phyloP scores from a whole-genome alignment of 164 flowering plant genomes.

The Protea cynaroides region DNA sequence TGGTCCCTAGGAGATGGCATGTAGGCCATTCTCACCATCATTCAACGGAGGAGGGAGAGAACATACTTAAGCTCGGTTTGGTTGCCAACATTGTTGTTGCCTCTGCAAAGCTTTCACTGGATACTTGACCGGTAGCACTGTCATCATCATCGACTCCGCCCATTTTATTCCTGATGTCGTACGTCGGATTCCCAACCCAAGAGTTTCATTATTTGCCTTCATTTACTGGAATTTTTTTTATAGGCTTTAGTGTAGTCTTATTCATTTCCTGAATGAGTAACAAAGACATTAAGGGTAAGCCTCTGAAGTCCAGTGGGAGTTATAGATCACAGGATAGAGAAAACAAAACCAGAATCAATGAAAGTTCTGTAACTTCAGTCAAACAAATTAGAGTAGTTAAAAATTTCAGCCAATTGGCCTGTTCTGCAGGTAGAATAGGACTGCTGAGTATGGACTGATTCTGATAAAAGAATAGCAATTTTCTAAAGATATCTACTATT shows the following conservation, averaged over 20 bases:
- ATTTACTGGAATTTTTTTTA: neutral
- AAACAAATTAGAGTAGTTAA: no score
- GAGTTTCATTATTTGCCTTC: neutral
- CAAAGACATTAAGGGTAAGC: no score
- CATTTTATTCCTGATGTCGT: conserved; percentile 95
- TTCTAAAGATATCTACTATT: no score
- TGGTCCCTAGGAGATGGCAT: conserved; percentile 56
- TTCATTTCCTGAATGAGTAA: no score
- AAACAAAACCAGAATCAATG: no score
- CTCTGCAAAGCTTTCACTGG: conserved; percentile 69
- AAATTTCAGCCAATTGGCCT: no score
- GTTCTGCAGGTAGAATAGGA: no score
- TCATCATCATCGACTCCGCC: conserved; percentile 90
- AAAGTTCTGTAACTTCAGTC: no score
- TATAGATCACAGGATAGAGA: no score
- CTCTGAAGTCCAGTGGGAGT: no score
- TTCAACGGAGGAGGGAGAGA: conserved; percentile 45
- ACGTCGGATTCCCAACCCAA: conserved; percentile 1
- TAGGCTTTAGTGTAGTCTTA: neutral
- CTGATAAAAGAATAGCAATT: no score
- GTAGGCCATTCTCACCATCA: conserved; percentile 49
- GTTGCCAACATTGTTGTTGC: conserved; percentile 68
- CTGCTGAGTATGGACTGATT: no score
- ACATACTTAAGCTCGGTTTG: conserved; percentile 69
- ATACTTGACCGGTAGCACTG: conserved; percentile 84